A percentile compares a stretch with the other conserved stretches of the same genome.
Evolutionary conservation across 345 rosid genomes (phyloP).

Genomic region (Salix koriyanagi): DNA sequence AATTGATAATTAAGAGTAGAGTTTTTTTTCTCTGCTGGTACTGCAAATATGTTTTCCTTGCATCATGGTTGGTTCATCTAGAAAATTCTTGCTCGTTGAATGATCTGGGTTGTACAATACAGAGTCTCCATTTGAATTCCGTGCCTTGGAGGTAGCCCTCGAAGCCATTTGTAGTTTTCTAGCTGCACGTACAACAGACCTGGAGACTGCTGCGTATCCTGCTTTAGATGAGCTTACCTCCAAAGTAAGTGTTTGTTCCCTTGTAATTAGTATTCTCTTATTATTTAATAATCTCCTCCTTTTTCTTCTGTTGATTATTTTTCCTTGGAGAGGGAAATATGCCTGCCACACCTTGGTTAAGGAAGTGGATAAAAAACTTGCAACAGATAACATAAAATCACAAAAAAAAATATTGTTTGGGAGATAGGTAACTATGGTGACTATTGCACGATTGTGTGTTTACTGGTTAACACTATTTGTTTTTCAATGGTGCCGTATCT

Average conservation of each 20-base stretch:
- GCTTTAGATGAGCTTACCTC: conserved; percentile 95
- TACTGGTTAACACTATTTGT: not conserved
- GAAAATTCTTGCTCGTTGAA: conserved; percentile 8
- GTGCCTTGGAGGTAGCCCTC: conserved; percentile 87
- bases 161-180: conserved; percentile 94
- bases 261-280: not conserved
- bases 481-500: not conserved
- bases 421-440: not conserved
- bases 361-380: not conserved
- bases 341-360: not conserved
- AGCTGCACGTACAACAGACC: conserved; percentile 80
- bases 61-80: not conserved
- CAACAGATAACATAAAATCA: not conserved
- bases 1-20: not conserved
- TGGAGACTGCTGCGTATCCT: conserved; percentile 93
- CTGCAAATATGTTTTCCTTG: not conserved
- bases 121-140: conserved; percentile 76
- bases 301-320: not conserved
- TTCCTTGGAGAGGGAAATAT: not conserved
- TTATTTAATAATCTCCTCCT: not conserved
- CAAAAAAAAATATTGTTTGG: not conserved
- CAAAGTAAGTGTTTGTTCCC: conserved; percentile 40
- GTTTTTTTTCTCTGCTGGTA: not conserved
- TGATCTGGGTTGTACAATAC: conserved; percentile 21
- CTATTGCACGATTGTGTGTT: not conserved